phyloP scores from a whole-genome alignment of 2,329 filamentous ascomycete genomes.

The Colletotrichum gigasporum region DNA sequence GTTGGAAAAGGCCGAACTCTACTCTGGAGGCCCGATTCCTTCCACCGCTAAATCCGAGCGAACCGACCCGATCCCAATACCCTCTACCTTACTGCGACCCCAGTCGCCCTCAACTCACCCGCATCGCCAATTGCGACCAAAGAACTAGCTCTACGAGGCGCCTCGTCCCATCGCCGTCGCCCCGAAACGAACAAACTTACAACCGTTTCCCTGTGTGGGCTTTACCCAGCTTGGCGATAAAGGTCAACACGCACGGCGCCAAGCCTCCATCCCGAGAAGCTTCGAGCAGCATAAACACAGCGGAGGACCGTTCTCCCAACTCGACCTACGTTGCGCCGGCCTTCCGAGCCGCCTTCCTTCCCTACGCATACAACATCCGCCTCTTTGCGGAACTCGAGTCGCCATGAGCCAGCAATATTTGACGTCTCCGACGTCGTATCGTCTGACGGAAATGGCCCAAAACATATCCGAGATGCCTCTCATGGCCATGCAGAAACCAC shows the following conservation, averaged over 20 bases:
- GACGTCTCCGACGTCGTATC: constrained; percentile 56
- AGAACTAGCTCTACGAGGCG: neutral
- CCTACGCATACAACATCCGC: neutral
- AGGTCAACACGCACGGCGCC: constrained; percentile 27
- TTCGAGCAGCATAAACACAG: constrained; percentile 6
- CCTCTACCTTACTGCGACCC: neutral
- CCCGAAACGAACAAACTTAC: constrained; percentile 20
- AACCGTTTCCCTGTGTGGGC: constrained; percentile 13
- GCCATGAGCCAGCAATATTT: constrained; percentile 39
- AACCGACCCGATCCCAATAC: neutral
- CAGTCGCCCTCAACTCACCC: neutral
- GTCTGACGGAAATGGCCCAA: constrained; percentile 49
- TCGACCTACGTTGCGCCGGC: neutral
- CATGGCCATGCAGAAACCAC: constrained; percentile 49
- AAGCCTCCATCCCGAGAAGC: constrained; percentile 21
- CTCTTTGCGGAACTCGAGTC: neutral
- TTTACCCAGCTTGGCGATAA: constrained; percentile 6
- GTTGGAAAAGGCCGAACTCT: constrained; percentile 28
- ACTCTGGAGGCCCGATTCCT: constrained; percentile 28
- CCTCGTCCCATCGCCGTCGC: constrained; percentile 10
- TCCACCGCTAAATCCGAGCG: constrained; percentile 21
- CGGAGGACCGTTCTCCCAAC: neutral
- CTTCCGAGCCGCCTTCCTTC: constrained; percentile 5
- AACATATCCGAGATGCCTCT: constrained; percentile 53
- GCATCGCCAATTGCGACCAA: neutral